Base-by-base conservation (phyloP, 345 rosid genomes). In the Ceriops tagal region DNA sequence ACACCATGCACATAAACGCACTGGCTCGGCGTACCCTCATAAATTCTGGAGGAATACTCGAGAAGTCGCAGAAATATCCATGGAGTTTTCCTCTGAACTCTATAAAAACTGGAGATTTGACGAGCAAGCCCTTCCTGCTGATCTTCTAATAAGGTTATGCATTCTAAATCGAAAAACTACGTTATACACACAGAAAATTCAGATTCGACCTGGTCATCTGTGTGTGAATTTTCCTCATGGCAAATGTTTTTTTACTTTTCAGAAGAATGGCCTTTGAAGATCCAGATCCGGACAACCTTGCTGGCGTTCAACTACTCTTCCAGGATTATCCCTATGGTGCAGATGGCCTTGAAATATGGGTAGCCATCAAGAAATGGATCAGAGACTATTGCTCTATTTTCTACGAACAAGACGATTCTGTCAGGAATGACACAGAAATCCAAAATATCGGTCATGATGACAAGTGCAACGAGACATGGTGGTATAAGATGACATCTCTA, bases 71-170 rank as follows among this genome's bases (percentile, higher is more conserved):
- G 66, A 87, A 70, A 43, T 70, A 26, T 89, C 89, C 16, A 85
- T 85, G 89, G 76, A 71, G 56, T 52, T 86, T 75, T 82, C 89
- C 63, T 85, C 95, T 53, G 69, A 71, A 65, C 73, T 89, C 46
- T 86, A 89, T 58, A 81, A 82, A 66, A 68, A 79, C 39, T 89
- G 95, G 95, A 86, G 88, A 77, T 82, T 89, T 71, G 80, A 86
- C 65, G 80, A 85, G 58, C 88, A 89, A 78, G 84, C 83, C 62
- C 86, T 89, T 51, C 89, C 91, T 18, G 39, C 16, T 5, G 91
- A 89, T 79, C 88, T 89, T 58, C 51, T 78, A 35, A 82, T 79
- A 58, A 83, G 91, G 91, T 85, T 78, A 53, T 65, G 43, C 39
- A 52, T 58, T 27, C 53, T 43, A 43, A 11, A 43, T 10, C 11